Conservation (phyloP, 2,329 filamentous ascomycete species). For the Aurifilum marmelostoma region DNA sequence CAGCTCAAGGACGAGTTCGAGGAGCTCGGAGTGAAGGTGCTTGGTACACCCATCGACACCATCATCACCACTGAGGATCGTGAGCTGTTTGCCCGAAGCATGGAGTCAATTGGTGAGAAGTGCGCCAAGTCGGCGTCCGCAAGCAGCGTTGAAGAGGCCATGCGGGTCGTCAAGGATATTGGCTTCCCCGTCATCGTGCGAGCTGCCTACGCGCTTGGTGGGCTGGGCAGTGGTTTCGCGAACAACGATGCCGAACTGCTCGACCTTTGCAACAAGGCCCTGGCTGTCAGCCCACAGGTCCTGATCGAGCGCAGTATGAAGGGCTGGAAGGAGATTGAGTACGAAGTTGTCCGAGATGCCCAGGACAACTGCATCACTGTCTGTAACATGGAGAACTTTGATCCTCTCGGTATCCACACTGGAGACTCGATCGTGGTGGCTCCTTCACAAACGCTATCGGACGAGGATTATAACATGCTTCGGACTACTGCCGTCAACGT, state of each 20-base stretch:
- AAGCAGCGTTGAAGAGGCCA: conserved; percentile 83
- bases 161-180: conserved; percentile 86
- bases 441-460: conserved; percentile 92
- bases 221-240: conserved; percentile 93
- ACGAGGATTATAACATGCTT: conserved; percentile 99
- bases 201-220: conserved; percentile 93
- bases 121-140: conserved; percentile 97
- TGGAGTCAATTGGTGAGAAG: conserved; percentile 98
- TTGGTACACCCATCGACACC: conserved; percentile 95
- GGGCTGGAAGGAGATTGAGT: conserved; percentile 99
- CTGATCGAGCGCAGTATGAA: conserved; percentile 99
- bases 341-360: conserved; percentile 95
- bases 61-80: conserved; percentile 99
- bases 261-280: conserved; percentile 91
- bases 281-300: conserved; percentile 93
- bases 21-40: conserved; percentile 85
- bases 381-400: conserved; percentile 99
- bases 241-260: conserved; percentile 81
- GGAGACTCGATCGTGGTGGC: conserved; percentile 99
- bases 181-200: conserved; percentile 97
- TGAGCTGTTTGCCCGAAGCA: conserved; percentile 94
- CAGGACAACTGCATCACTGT: conserved; percentile 99
- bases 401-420: conserved; percentile 95
- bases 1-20: conserved; percentile 98
- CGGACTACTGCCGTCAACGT: conserved; percentile 98